A percentile compares a stretch with the other conserved stretches of the same genome.
Evolutionary conservation across 2,329 filamentous ascomycete genomes (phyloP).

Genomic region (Domatiomyces globalis): DNA sequence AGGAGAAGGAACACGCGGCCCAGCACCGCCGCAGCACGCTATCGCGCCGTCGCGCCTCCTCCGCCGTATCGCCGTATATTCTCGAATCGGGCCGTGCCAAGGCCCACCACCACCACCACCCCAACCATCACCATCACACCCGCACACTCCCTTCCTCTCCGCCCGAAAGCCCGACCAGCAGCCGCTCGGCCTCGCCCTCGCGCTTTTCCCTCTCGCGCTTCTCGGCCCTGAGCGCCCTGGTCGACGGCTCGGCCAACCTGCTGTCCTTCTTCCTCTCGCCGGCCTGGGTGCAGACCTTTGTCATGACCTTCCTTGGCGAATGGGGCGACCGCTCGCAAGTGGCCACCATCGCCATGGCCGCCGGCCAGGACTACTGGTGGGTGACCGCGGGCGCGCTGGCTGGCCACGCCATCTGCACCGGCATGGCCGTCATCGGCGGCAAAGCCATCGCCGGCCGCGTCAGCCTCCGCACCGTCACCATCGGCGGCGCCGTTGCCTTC

Average conservation of each 20-base stretch:
- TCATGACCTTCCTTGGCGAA: slow-evolving; percentile 97
- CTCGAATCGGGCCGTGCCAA: slow-evolving; percentile 65
- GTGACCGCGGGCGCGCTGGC: slow-evolving; percentile 77
- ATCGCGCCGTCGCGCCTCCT: slow-evolving; percentile 33
- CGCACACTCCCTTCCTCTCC: neutral
- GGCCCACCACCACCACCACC: slow-evolving; percentile 51
- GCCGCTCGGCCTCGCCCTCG: slow-evolving; percentile 62
- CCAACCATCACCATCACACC: slow-evolving; percentile 13
- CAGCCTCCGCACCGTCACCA: slow-evolving; percentile 81
- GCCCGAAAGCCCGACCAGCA: slow-evolving; percentile 29
- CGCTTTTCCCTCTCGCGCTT: slow-evolving; percentile 39
- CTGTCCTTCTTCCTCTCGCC: slow-evolving; percentile 79
- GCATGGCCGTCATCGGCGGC: slow-evolving; percentile 80
- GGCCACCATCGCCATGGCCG: slow-evolving; percentile 96
- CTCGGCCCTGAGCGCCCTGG: slow-evolving; percentile 30
- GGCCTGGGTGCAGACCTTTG: slow-evolving; percentile 96
- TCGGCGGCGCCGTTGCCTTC: slow-evolving; percentile 83
- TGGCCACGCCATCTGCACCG: slow-evolving; percentile 81
- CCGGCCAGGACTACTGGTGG: slow-evolving; percentile 98
- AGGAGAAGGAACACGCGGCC: slow-evolving; percentile 75
- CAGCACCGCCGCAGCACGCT: slow-evolving; percentile 28
- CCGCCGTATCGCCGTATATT: slow-evolving; percentile 57
- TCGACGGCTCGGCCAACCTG: slow-evolving; percentile 68
- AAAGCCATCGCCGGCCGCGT: slow-evolving; percentile 84
- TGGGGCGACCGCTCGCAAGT: slow-evolving; percentile 98